These are phyloP conservation scores for Fragaria iinumae DNA, from an alignment of 306 rosid genomes.

Conservation along the genomic window DNA sequence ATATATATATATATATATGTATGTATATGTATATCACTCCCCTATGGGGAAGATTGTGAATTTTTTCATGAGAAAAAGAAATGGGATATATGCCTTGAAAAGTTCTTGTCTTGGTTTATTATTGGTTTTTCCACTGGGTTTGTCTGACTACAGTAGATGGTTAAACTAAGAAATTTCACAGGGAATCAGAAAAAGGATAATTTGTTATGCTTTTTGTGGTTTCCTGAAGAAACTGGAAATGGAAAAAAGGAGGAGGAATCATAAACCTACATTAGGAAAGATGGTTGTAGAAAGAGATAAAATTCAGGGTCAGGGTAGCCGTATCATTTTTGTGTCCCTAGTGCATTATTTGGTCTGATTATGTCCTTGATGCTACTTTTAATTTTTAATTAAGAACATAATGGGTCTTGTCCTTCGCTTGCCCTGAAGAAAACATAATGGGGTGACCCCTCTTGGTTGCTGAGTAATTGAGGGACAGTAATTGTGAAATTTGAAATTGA, in stretches of 20 bases:
- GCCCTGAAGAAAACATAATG: neutral
- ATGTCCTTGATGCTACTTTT: neutral
- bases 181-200: neutral
- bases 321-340: neutral
- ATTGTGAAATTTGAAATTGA: neutral
- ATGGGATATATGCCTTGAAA: neutral
- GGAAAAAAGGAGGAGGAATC: neutral
- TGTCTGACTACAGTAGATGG: neutral
- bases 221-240: neutral
- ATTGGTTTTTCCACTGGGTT: neutral
- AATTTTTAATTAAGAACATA: neutral
- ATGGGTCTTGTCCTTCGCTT: neutral
- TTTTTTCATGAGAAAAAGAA: neutral
- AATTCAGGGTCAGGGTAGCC: neutral
- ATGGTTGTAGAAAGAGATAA: neutral
- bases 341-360: neutral
- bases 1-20: no score
- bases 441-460: slow-evolving; percentile 2
- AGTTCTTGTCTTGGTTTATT: neutral
- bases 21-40: no score
- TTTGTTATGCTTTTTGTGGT: neutral
- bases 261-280: neutral
- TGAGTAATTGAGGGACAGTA: neutral
- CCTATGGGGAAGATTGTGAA: neutral
- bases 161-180: neutral